Evolutionary conservation across 73 alveolate species (phyloP), one percentile per base, ranked within the genome.

Genomic region (Blepharisma japonicum): DNA sequence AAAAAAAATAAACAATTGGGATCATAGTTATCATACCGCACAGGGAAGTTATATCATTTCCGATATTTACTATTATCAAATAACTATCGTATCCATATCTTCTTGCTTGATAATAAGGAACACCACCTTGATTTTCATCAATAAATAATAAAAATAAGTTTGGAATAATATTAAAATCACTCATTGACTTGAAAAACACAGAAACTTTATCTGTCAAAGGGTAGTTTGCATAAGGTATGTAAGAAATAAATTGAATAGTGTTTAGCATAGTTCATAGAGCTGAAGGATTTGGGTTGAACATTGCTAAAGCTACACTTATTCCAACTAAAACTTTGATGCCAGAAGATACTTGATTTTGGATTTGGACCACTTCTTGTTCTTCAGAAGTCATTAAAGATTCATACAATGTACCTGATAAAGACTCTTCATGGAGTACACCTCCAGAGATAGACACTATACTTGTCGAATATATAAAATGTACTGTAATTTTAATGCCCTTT

Each of bases 71-170:
- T 2, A 18, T 2, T 14, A 61, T 18, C 50, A 20, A 61, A 1
- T 1, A 61, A 2, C 47, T 61, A 20, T 61, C 47, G 5, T 14
- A 61, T 14, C 74, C 74, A 61, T 61, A 61, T 18, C 5, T 61
- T 61, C 18, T 20, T 0, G 74, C 74, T 61, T 61, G 49, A 18
- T 14, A 61, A 61, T 61, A 61, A 20, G 74, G 74, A 1, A 48
- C 5, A 2, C 2, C 2, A 18, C 18, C 2, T 20, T 61, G 14
- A 61, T 25, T 39, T 0, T 0, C 2, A 61, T 11, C 38, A 61
- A 61, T 9, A 61, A 61, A 20, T n/a, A 14, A 14, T 25, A 18
- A 8, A 14, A 61, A 61, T 14, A 39, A 39, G 5, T 61, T 61
- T 25, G 74, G 74, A n/a, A 61, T 2, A 1, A 61, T 1, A 39